These are phyloP conservation scores for Prunus yedoensis DNA, from an alignment of 331 rosid species.

Conservation along the genomic window DNA sequence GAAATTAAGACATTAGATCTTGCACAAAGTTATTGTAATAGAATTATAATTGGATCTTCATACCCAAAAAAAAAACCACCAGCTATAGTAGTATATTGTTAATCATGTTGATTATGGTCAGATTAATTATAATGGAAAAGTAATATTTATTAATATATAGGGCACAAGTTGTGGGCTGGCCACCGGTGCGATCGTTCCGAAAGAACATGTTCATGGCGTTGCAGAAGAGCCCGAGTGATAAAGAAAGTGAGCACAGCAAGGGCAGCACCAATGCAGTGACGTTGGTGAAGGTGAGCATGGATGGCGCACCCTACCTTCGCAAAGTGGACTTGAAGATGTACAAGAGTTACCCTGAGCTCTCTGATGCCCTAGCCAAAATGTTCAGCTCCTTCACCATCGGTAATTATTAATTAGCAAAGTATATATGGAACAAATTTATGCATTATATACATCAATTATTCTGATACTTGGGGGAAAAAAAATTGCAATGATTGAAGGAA, in stretches of 20 bases:
- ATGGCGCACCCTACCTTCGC: slow-evolving; percentile 97
- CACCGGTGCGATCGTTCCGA: slow-evolving; percentile 80
- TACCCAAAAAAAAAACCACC: not conserved
- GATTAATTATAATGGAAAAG: not conserved
- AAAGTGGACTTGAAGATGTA: slow-evolving; percentile 69
- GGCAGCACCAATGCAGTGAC: slow-evolving; percentile 24
- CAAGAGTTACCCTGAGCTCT: slow-evolving; percentile 67
- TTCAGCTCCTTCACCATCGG: slow-evolving; percentile 82
- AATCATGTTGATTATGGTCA: not conserved
- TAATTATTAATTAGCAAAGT: slow-evolving; percentile 3
- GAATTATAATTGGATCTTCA: not conserved
- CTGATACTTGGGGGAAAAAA: not conserved
- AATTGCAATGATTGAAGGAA: slow-evolving; percentile 40
- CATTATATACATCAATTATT: not conserved
- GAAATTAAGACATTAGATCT: not conserved
- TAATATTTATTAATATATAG: slow-evolving; percentile 24
- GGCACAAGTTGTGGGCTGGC: slow-evolving; percentile 98
- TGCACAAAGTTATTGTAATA: not conserved
- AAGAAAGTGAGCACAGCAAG: slow-evolving; percentile 38
- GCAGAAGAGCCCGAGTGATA: slow-evolving; percentile 44
- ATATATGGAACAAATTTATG: not conserved
- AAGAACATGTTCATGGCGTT: slow-evolving; percentile 55
- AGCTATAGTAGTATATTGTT: too few relatives aligned
- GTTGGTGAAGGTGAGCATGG: slow-evolving; percentile 90
- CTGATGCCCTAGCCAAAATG: slow-evolving; percentile 79